phyloP scores from a whole-genome alignment of 2,329 filamentous ascomycete genomes.

The Dothistroma pini region DNA sequence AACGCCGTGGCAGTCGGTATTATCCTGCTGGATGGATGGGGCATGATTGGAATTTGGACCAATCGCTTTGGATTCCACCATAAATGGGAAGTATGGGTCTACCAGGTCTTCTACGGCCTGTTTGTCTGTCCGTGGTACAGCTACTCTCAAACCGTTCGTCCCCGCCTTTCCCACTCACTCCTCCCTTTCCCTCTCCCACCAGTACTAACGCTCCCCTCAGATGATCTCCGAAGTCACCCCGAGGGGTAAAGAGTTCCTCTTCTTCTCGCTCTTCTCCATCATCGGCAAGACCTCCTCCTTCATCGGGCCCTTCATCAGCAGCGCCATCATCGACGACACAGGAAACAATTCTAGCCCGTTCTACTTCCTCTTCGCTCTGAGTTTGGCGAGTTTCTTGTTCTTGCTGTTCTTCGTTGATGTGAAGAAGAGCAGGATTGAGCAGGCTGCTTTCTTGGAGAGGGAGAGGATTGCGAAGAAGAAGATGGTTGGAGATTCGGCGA shows the following conservation, averaged over 20 bases:
- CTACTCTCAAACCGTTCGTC: conserved; percentile 58
- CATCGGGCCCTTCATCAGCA: conserved; percentile 65
- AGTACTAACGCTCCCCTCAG: conserved; percentile 9
- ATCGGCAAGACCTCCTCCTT: conserved; percentile 66
- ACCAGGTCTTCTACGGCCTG: conserved; percentile 55
- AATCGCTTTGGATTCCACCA: conserved; percentile 39
- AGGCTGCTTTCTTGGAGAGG: conserved; percentile 52
- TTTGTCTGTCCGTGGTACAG: conserved; percentile 68
- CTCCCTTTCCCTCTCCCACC: neutral
- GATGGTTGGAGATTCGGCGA: conserved; percentile 9
- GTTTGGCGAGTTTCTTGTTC: conserved; percentile 52
- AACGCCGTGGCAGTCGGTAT: conserved; percentile 60
- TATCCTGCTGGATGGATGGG: conserved; percentile 58
- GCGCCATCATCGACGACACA: conserved; percentile 62
- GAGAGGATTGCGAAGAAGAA: conserved; percentile 28
- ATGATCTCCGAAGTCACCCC: conserved; percentile 69
- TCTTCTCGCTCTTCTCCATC: conserved; percentile 67
- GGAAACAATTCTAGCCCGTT: conserved; percentile 62
- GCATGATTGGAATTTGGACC: conserved; percentile 58
- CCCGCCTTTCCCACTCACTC: neutral
- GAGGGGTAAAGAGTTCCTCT: conserved; percentile 64
- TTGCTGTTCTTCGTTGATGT: conserved; percentile 57
- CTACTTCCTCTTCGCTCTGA: conserved; percentile 62
- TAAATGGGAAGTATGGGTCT: conserved; percentile 24
- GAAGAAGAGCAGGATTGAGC: conserved; percentile 58